Conservation (phyloP, 176 grass and related monocot genomes). For the Olyra latifolia region DNA sequence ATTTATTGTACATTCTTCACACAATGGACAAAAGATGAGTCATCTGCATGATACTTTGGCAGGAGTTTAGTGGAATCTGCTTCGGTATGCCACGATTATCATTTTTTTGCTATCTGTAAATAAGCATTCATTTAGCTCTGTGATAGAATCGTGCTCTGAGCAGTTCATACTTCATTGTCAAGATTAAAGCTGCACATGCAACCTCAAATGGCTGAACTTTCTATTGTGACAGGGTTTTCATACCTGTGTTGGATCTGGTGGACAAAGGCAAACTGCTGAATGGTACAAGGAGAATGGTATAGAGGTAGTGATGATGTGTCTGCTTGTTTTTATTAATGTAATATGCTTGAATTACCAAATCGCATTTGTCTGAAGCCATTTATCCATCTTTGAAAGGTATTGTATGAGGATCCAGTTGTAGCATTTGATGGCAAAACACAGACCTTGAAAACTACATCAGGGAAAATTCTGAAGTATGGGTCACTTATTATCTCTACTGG, state of each 20-base stretch:
- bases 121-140: not conserved
- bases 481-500: conserved; percentile 95
- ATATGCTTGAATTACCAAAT: not conserved
- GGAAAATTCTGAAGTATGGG: conserved; percentile 89
- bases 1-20: not conserved
- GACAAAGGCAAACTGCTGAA: conserved; percentile 69
- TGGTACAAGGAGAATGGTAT: conserved; percentile 93
- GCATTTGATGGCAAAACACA: conserved; percentile 82
- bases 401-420: conserved; percentile 89
- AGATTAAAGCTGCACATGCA: not conserved
- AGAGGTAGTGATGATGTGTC: conserved; percentile 52
- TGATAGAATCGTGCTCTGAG: not conserved
- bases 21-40: not conserved
- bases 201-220: conserved; percentile 16
- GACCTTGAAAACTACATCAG: conserved; percentile 76
- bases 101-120: not conserved
- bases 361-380: conserved; percentile 9
- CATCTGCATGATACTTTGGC: not conserved
- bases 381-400: conserved; percentile 46
- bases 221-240: conserved; percentile 69
- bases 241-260: conserved; percentile 90
- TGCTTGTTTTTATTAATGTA: not conserved
- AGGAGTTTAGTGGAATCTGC: not conserved
- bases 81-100: not conserved
- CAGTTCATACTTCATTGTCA: not conserved